Percentiles rank a stretch among this genome's conserved stretches.
Conservation (phyloP, 208 protist species). For the Wallacemonas rigidus region DNA sequence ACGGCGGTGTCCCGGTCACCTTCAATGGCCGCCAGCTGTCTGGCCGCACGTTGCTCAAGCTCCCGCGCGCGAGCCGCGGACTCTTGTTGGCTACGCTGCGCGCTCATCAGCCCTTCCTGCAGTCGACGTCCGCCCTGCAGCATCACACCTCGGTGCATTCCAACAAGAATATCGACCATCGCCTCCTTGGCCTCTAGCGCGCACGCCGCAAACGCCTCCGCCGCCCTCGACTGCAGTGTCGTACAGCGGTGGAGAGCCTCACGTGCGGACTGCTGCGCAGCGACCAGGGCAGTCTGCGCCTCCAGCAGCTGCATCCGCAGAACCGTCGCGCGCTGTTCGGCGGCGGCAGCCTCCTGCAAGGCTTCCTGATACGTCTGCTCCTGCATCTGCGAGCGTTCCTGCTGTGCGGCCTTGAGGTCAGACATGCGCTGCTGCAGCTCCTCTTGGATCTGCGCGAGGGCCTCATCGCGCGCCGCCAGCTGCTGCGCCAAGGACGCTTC, state of each 20-base stretch:
- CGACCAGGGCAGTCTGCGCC: conserved; percentile 25
- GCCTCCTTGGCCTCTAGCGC: conserved; percentile 32
- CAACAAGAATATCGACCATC: conserved; percentile 7
- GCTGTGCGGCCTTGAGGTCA: conserved; percentile 31
- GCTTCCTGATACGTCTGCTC: conserved; percentile 34
- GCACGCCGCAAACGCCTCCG: conserved; percentile 37
- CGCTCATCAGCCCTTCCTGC: conserved; percentile 20
- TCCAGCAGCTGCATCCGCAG: conserved; percentile 31
- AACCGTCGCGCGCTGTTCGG: conserved; percentile 23
- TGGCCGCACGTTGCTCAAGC: conserved; percentile 16
- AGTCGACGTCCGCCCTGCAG: conserved; percentile 15
- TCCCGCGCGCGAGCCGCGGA: conserved; percentile 4
- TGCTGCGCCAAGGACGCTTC: conserved; percentile 29
- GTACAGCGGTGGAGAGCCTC: conserved; percentile 30
- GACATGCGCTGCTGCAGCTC: conserved; percentile 21
- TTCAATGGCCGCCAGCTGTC: conserved; percentile 24
- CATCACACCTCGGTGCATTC: conserved; percentile 22
- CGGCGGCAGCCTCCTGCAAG: conserved; percentile 24
- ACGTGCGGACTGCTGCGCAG: conserved; percentile 18
- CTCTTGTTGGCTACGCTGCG: conserved; percentile 13
- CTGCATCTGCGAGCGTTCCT: conserved; percentile 34
- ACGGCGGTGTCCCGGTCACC: conserved; percentile 20
- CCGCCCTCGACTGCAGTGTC: conserved; percentile 4
- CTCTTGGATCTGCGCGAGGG: conserved; percentile 33
- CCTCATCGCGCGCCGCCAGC: conserved; percentile 32